phyloP scores from a whole-genome alignment of 371 early-diverging fungal species.

The Thermomucor indicae-seudaticae region DNA sequence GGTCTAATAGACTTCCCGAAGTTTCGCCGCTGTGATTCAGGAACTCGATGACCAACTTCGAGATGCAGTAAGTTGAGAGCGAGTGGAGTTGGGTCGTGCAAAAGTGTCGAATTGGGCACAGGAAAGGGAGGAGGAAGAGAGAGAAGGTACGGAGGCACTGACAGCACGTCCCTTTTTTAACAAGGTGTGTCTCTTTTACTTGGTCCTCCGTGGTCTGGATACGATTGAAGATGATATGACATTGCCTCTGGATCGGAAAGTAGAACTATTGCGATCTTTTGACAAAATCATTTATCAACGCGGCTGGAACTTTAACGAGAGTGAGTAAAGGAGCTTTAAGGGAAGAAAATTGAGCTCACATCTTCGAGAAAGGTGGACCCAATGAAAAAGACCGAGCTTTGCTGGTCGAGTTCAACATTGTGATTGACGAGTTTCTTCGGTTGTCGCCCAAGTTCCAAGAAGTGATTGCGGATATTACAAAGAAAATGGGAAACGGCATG shows the following conservation, averaged over 20 bases:
- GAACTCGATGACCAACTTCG: constrained; percentile 86
- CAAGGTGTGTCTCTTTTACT: constrained; percentile 87
- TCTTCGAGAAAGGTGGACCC: constrained; percentile 60
- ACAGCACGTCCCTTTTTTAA: not conserved
- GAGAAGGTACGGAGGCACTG: not conserved
- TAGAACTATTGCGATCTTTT: constrained; percentile 73
- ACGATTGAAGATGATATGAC: constrained; percentile 99
- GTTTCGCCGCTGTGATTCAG: constrained; percentile 94
- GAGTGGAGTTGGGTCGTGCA: constrained; percentile 4
- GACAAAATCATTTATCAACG: constrained; percentile 71
- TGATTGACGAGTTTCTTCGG: constrained; percentile 83
- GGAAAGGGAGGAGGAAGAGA: not conserved
- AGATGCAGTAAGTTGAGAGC: constrained; percentile 63
- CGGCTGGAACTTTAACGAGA: constrained; percentile 88
- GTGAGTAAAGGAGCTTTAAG: constrained; percentile 27
- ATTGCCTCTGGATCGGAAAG: constrained; percentile 70
- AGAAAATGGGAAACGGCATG: constrained; percentile 94
- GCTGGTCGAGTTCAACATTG: constrained; percentile 82
- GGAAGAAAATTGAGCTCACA: not conserved
- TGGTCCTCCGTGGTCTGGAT: constrained; percentile 92
- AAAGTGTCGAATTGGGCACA: not conserved
- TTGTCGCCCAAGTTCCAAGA: constrained; percentile 75
- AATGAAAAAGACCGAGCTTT: constrained; percentile 92
- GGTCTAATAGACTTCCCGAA: constrained; percentile 77
- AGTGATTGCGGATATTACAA: constrained; percentile 88